Evolutionary conservation across 2,329 filamentous ascomycete species (phyloP), one percentile per base, ranked within the genome.

Genomic region (Hirsutella minnesotensis): DNA sequence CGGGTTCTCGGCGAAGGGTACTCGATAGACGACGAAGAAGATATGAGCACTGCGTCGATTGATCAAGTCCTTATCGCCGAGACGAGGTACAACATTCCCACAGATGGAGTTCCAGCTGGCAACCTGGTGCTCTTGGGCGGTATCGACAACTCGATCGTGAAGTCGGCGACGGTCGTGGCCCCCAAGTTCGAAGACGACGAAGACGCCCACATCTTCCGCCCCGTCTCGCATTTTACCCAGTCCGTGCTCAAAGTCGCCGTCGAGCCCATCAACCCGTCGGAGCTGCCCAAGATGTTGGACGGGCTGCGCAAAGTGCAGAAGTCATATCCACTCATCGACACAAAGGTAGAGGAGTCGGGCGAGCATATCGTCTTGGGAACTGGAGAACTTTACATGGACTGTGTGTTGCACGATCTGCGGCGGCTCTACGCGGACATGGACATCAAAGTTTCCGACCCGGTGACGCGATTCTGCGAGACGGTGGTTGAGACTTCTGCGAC

Each of bases 381-480:
- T 0, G 92, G 92, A 46, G 92, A 98, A 62, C 72, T 98, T n/a
- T 98, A 98, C 68, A 96, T 98, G 89, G 92, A 98, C 61, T 98
- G 92, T 56, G 90, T 98, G 3, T 73, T 98, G 38, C 92, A 98
- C 61, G 92, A 98, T 58, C 73, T 98, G 38, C 83, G 92, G 42
- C 78, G 81, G 34, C 65, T 96, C n/a, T 98, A 95, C 58, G 89
- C 92, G 13, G 90, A 96, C 56, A 98, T 98, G 92, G 92, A 98
- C 61, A 85, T 98, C 66, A 96, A 96, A 66, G 87, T 98, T 39
- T 98, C 92, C 0, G 92, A 98, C 59, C 92, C 92, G 1, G 90
- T 98, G 36, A 96, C 92, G 15, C 77, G 92, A 39, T 98, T 98
- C 71, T 95, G 88, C 64, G 92, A 98, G 66, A 98, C 92, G 0